Percentiles rank a stretch among this genome's conserved stretches.
phyloP scores from a whole-genome alignment of 2,329 filamentous ascomycete genomes.

The Epichloe sp. region DNA sequence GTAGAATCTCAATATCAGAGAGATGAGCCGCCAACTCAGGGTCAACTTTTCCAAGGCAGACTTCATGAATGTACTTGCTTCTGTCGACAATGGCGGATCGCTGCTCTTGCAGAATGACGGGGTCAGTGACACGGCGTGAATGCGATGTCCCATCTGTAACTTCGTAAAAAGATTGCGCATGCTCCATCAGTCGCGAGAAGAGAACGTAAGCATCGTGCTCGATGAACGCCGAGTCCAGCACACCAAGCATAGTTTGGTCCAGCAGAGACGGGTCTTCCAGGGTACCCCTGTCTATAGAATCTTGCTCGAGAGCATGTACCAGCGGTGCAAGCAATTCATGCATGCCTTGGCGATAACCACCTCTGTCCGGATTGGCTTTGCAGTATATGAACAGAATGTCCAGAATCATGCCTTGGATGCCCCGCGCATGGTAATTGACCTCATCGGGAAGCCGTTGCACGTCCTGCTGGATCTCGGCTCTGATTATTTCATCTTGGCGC shows the following conservation, averaged over 20 bases:
- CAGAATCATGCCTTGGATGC: conserved; percentile 67
- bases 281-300: conserved; percentile 50
- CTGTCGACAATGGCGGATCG: conserved; percentile 60
- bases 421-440: conserved; percentile 69
- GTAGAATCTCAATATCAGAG: conserved; percentile 73
- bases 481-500: conserved; percentile 68
- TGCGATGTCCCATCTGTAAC: conserved; percentile 23
- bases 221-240: conserved; percentile 59
- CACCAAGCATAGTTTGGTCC: conserved; percentile 45
- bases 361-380: conserved; percentile 75
- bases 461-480: conserved; percentile 86
- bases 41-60: conserved; percentile 64
- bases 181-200: conserved; percentile 80
- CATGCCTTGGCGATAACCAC: conserved; percentile 96
- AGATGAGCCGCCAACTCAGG: conserved; percentile 74
- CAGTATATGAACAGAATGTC: conserved; percentile 91
- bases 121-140: conserved; percentile 8
- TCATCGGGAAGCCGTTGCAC: conserved; percentile 89
- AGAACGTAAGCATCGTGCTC: conserved; percentile 87
- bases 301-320: conserved; percentile 68
- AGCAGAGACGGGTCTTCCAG: conserved; percentile 19
- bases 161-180: conserved; percentile 77
- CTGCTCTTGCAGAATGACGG: conserved; percentile 19
- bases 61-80: conserved; percentile 77
- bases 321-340: conserved; percentile 89